Base-by-base conservation (phyloP, 2,329 filamentous ascomycete genomes). In the Aspergillus jensenii region DNA sequence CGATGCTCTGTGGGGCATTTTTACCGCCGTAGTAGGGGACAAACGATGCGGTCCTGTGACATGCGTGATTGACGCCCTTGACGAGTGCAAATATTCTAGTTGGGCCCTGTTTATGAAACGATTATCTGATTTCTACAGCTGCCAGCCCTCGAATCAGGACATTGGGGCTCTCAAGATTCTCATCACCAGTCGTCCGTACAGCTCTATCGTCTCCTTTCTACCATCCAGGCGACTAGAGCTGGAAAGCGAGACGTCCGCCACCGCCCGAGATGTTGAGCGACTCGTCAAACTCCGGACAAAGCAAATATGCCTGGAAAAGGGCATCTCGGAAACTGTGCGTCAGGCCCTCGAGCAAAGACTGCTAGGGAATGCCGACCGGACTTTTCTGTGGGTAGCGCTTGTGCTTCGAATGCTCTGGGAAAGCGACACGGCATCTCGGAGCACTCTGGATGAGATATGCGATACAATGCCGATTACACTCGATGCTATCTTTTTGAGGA, bases 361-460 rank as follows among this genome's bases (percentile, higher is more conserved):
- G 1, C 69, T 65, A n/a, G 3, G 49, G 15, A 65, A 69, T 49
- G 52, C 66, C 2, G 64, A 77, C 27, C 66, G 71, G 9, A 79
- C 75, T 1, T 79, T 78, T 59, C 68, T 79, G 0, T 79, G 76
- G 76, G 65, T 78, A 1, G 55, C 68, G 56, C 68, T 77, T 0
- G 73, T 63, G 0, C 61, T 78, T 2, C 59, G 71, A 9, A 61
- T 74, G 3, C 69, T 78, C 31, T 45, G 68, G 6, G 44, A 57
- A 2, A 39, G 31, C 31, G 11, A 21, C 19, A 21, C 19, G 19
- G 19, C 19, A 21, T 21, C 19, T 21, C 19, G 19, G 19, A 21
- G 19, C 19, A 21, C 3, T 1, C 19, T 21, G 3, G 19, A 21
- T 21, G 19, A 21, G 19, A 21, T 21, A 21, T 21, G 19, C 19